phyloP scores from a whole-genome alignment of 139 green algal genomes.

The Bryopsis sp. region DNA sequence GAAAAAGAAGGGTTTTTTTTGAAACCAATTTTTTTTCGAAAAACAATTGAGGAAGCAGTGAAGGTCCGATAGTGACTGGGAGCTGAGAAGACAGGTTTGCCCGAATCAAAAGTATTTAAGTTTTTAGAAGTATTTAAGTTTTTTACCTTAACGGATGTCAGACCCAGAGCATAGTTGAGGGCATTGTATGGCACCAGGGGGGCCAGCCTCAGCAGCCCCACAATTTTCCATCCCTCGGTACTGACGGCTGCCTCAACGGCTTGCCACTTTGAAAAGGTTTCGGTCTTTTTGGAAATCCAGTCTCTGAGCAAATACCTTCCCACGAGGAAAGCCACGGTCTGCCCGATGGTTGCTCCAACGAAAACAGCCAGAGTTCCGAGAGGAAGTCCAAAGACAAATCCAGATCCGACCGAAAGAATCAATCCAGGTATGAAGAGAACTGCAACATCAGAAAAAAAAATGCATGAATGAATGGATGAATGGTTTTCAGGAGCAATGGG shows the following conservation, averaged over 20 bases:
- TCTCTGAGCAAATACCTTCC: conserved; percentile 13
- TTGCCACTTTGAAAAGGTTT: conserved; percentile 10
- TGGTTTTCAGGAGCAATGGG: neutral
- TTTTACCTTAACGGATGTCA: conserved; percentile 20
- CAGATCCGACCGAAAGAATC: conserved; percentile 9
- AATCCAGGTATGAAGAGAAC: conserved; percentile 19
- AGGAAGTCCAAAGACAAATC: conserved; percentile 13
- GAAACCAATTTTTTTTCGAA: neutral
- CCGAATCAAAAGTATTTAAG: too few relatives aligned
- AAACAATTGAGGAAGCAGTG: neutral
- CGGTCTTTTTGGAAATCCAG: neutral
- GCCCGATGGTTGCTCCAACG: conserved; percentile 9
- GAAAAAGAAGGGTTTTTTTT: too few relatives aligned
- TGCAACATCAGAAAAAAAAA: neutral
- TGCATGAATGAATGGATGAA: neutral
- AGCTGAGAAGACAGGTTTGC: too few relatives aligned
- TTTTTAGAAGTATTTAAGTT: neutral
- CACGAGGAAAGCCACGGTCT: conserved; percentile 13
- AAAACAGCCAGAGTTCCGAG: conserved; percentile 10
- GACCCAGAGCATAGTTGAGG: conserved; percentile 28
- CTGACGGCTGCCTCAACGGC: conserved; percentile 21
- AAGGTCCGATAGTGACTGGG: neutral
- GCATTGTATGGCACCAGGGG: conserved; percentile 25
- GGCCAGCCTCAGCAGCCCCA: conserved; percentile 24
- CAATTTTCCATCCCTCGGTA: conserved; percentile 28